These are phyloP conservation scores for Panaeolus cyanescens DNA, from an alignment of 768 basidiomycete genomes.

Conservation along the genomic window DNA sequence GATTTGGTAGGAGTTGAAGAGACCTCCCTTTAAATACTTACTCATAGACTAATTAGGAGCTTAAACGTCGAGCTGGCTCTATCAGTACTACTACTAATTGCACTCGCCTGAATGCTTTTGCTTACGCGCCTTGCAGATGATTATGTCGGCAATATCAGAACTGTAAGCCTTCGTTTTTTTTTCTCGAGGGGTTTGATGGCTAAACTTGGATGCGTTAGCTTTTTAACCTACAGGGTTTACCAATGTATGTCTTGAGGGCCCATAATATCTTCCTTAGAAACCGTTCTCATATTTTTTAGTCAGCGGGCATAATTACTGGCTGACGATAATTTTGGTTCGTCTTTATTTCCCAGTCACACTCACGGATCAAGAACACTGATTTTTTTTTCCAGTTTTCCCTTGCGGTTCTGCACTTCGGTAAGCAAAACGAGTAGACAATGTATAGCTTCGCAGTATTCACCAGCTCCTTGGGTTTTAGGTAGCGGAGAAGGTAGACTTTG, in stretches of 20 bases:
- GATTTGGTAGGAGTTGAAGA: constrained; percentile 24
- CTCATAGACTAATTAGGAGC: constrained; percentile 22
- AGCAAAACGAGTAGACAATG: no score
- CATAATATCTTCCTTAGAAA: not conserved
- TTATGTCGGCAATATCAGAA: constrained; percentile 34
- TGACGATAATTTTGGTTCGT: constrained; percentile 22
- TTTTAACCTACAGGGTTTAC: constrained; percentile 32
- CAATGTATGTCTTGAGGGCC: constrained; percentile 18
- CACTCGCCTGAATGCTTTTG: not conserved
- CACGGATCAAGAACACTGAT: not conserved
- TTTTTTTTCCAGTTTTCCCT: not conserved
- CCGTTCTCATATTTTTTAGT: constrained; percentile 15
- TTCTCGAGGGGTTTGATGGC: not conserved
- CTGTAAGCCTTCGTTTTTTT: constrained; percentile 18
- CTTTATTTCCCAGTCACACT: not conserved
- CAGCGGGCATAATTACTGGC: constrained; percentile 19
- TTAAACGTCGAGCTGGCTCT: constrained; percentile 33
- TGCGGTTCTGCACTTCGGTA: not conserved
- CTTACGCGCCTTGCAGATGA: constrained; percentile 23
- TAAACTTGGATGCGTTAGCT: constrained; percentile 17
- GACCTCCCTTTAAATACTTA: not conserved
- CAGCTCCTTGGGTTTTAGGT: constrained; percentile 9
- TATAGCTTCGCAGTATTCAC: no score
- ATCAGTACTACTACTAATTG: constrained; percentile 19
- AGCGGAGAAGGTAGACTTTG: constrained; percentile 30